phyloP scores from a whole-genome alignment of 2,329 filamentous ascomycete genomes.

The Aspergillus glaucus region DNA sequence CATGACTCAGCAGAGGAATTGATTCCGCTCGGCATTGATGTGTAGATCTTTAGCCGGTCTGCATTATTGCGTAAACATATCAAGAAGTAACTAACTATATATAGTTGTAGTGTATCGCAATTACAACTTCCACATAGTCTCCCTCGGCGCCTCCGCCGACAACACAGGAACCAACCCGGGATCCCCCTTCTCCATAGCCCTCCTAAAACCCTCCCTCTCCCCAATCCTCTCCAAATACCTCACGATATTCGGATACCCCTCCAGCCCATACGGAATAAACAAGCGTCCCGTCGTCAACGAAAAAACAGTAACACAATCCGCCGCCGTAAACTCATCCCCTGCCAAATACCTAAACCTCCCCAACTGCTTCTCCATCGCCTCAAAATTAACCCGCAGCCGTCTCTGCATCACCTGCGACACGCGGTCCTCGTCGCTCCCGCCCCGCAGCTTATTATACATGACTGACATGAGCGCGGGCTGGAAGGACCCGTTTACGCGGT shows the following conservation, averaged over 20 bases:
- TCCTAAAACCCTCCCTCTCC: slow-evolving; percentile 42
- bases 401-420: slow-evolving; percentile 23
- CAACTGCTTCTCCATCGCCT: slow-evolving; percentile 47
- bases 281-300: slow-evolving; percentile 56
- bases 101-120: too few relatives aligned
- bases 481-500: slow-evolving; percentile 49
- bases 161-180: slow-evolving; percentile 36
- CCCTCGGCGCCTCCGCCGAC: too few relatives aligned
- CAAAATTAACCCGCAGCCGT: slow-evolving; percentile 36
- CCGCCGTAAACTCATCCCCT: slow-evolving; percentile 56
- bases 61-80: too few relatives aligned
- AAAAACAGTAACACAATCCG: slow-evolving; percentile 60
- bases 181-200: slow-evolving; percentile 46
- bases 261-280: slow-evolving; percentile 43
- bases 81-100: slow-evolving; percentile 17
- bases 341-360: slow-evolving; percentile 49
- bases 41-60: neutral
- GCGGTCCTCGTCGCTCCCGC: slow-evolving; percentile 19
- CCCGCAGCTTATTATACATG: slow-evolving; percentile 27
- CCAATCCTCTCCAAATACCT: slow-evolving; percentile 43
- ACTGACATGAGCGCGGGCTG: slow-evolving; percentile 33
- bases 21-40: neutral
- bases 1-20: neutral
- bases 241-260: slow-evolving; percentile 39
- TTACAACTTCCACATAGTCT: too few relatives aligned